phyloP scores from a whole-genome alignment of 129 eudicot species.

The Scalesia atractyloides region DNA sequence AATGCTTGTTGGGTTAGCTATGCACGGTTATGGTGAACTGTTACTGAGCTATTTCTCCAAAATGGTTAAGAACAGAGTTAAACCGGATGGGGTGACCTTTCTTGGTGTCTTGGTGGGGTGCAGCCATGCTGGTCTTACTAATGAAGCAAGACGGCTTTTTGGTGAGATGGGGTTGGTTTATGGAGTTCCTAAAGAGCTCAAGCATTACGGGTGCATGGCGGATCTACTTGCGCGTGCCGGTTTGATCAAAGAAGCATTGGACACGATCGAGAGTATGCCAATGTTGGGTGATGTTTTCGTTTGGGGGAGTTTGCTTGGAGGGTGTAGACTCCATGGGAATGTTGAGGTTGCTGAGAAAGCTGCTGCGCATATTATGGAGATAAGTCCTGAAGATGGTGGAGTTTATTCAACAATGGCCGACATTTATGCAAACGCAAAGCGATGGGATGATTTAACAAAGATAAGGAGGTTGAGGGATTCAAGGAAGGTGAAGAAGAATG shows the following conservation, averaged over 20 bases:
- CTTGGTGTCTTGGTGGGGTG: constrained; percentile 71
- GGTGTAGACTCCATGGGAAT: constrained; percentile 72
- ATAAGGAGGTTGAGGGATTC: constrained; percentile 59
- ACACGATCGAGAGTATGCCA: constrained; percentile 69
- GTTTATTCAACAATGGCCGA: constrained; percentile 66
- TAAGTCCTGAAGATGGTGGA: constrained; percentile 71
- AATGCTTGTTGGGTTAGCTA: constrained; percentile 66
- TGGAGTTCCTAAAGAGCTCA: constrained; percentile 57
- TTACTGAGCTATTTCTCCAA: constrained; percentile 50
- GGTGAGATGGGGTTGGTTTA: constrained; percentile 52
- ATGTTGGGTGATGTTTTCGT: constrained; percentile 63
- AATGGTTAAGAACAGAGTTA: constrained; percentile 48
- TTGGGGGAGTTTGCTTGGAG: constrained; percentile 86
- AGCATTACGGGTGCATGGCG: constrained; percentile 88
- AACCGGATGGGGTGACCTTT: constrained; percentile 77
- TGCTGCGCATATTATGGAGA: constrained; percentile 53
- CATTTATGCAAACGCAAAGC: constrained; percentile 61
- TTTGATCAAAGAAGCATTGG: constrained; percentile 57
- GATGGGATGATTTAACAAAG: constrained; percentile 72
- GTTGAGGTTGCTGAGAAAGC: constrained; percentile 71
- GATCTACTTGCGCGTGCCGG: constrained; percentile 79
- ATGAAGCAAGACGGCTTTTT: constrained; percentile 55
- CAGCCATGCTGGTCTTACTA: constrained; percentile 64
- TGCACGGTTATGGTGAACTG: constrained; percentile 56
- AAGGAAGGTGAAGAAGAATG: constrained; percentile 56